phyloP scores from a whole-genome alignment of 257 asterid species.

The Lantana camara region DNA sequence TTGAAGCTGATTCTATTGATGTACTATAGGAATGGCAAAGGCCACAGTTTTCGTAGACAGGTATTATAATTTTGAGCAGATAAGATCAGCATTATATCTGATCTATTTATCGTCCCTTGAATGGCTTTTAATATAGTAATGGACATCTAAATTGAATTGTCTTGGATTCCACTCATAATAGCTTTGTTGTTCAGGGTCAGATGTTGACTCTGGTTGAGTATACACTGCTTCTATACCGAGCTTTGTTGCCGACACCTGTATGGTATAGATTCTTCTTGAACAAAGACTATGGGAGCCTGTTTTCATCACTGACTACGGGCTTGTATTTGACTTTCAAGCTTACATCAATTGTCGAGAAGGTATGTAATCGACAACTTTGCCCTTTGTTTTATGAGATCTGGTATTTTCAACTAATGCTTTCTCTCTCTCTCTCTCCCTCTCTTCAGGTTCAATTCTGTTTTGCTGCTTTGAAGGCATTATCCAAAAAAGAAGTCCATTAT shows the following conservation, averaged over 20 bases:
- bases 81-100: neutral
- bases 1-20: conserved; percentile 69
- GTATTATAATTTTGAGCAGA: conserved; percentile 35
- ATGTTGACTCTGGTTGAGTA: conserved; percentile 89
- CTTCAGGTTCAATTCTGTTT: conserved; percentile 68
- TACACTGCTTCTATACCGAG: conserved; percentile 82
- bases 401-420: conserved; percentile 6
- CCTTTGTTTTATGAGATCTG: conserved; percentile 17
- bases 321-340: conserved; percentile 89
- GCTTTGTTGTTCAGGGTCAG: conserved; percentile 66
- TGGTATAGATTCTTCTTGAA: conserved; percentile 94
- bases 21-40: conserved; percentile 80
- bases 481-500: conserved; percentile 70
- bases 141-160: conserved; percentile 4
- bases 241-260: conserved; percentile 86
- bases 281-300: conserved; percentile 90
- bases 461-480: conserved; percentile 73
- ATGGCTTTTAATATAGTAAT: conserved; percentile 17
- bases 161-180: conserved; percentile 22
- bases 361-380: conserved; percentile 30
- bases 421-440: conserved; percentile 20
- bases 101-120: neutral
- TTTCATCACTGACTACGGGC: conserved; percentile 84
- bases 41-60: conserved; percentile 92
- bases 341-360: conserved; percentile 82